Conservation (phyloP, 2,329 filamentous ascomycete species). For the Pseudocercospora crystallina region DNA sequence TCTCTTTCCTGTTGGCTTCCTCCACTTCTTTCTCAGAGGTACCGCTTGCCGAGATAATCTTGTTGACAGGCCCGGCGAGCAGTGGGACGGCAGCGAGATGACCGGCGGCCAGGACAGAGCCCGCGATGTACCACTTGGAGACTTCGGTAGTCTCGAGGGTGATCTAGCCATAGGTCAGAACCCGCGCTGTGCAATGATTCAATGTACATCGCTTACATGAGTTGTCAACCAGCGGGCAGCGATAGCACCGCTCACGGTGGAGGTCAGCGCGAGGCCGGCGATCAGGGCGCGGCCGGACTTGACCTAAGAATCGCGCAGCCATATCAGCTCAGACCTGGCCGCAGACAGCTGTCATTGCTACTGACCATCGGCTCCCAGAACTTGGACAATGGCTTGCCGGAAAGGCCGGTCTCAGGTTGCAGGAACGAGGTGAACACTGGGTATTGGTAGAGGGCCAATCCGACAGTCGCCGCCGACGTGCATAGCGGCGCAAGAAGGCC, state of each 20-base stretch:
- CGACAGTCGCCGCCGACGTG: slow-evolving; percentile 32
- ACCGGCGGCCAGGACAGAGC: slow-evolving; percentile 26
- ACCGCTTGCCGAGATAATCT: slow-evolving; percentile 21
- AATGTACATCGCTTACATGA: slow-evolving; percentile 13
- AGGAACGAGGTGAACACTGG: slow-evolving; percentile 31
- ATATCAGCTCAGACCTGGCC: background rate
- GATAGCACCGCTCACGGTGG: slow-evolving; percentile 22
- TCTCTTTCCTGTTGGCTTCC: slow-evolving; percentile 26
- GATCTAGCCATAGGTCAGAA: background rate
- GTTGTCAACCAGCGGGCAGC: slow-evolving; percentile 27
- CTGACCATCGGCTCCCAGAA: slow-evolving; percentile 28
- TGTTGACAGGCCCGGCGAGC: slow-evolving; percentile 23
- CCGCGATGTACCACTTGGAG: slow-evolving; percentile 30
- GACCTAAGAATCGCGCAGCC: slow-evolving; percentile 11
- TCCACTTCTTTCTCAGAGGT: slow-evolving; percentile 18
- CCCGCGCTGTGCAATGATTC: too few species aligned
- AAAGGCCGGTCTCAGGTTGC: slow-evolving; percentile 16
- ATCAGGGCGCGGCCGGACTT: slow-evolving; percentile 24
- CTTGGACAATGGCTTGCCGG: slow-evolving; percentile 28
- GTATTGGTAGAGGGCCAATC: slow-evolving; percentile 31
- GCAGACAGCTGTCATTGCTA: background rate
- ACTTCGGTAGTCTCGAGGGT: slow-evolving; percentile 24
- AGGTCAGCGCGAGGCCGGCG: slow-evolving; percentile 20
- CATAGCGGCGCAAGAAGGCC: slow-evolving; percentile 33
- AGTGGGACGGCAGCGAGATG: slow-evolving; percentile 29